Base-by-base conservation (phyloP, 768 basidiomycete genomes). In the Royoungia palumana region DNA sequence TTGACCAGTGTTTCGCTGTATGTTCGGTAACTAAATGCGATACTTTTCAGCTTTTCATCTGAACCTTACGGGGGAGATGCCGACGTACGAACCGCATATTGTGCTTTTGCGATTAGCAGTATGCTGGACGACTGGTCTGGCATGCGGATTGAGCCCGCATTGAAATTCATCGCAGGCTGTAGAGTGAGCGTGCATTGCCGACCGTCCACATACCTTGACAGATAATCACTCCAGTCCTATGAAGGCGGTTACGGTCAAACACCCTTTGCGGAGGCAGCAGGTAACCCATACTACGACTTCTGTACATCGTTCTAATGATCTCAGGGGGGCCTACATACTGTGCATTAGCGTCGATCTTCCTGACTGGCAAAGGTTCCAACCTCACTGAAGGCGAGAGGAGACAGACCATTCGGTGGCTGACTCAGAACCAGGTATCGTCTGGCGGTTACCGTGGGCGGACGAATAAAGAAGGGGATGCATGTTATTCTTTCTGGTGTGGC, bases 401-500 rank as follows among this genome's bases (percentile, higher is more conserved):
- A 9, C 64, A 70, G 37, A 89, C 90, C 0, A 70, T 88, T 24
- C 73, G 83, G 24, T 98, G 94, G 93, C 72, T 94, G 1, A 52
- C 83, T 14, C 78, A 82, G 38, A 88, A 87, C 43, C 93, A 69
- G 62, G 73, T 79, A 39, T 51, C 59, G 0, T 73, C 74, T 0
- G 92, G 92, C 0, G 95, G 95, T 0, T 96, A 93, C 62, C 74
- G 86, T 56, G 95, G 95, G 2, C 78, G 95, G 20, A 92, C 92
- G 2, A 85, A 82, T 49, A 99, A 99, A 70, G 73, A 77, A 5
- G 79, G 87, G 6, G 95, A 98, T 55, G 89, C 93, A 3, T 99
- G 95, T 65, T 99, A 99, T 67, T 90, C 89, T 55, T 98, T 96
- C 67, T 99, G 95, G 95, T 87, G 87, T 57, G 86, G 89, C 4